A percentile compares a stretch with the other conserved stretches of the same genome.
Evolutionary conservation across 1,284 basidiomycete genomes (phyloP).

Genomic region (Paramarasmius palmivorus): DNA sequence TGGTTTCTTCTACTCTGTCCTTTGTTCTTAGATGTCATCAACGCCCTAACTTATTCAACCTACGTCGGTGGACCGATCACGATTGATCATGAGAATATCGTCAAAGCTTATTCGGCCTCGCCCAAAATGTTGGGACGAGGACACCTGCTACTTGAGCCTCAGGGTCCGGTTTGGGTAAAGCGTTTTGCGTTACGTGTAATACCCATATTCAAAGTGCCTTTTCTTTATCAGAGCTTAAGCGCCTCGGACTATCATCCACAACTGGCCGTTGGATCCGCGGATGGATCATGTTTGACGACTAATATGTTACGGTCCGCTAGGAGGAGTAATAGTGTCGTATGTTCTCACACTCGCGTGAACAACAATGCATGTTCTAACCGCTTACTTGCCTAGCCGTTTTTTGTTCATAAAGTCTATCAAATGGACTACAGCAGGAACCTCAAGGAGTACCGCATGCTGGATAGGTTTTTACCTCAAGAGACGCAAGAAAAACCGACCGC

Average conservation of each 20-base stretch:
- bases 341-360: too few species aligned
- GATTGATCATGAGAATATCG: slow-evolving; percentile 75
- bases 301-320: slow-evolving; percentile 70
- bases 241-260: slow-evolving; percentile 88
- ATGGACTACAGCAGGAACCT: slow-evolving; percentile 80
- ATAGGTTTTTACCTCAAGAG: slow-evolving; percentile 70
- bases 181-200: not conserved
- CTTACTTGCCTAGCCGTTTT: slow-evolving; percentile 58
- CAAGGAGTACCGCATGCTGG: slow-evolving; percentile 80
- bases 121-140: slow-evolving; percentile 76
- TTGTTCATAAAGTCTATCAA: slow-evolving; percentile 79
- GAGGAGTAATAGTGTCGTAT: slow-evolving; percentile 65
- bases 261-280: slow-evolving; percentile 76
- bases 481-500: slow-evolving; percentile 53
- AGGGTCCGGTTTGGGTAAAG: slow-evolving; percentile 80
- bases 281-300: slow-evolving; percentile 77
- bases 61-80: slow-evolving; percentile 69
- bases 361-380: not conserved
- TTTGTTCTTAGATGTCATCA: slow-evolving; percentile 66
- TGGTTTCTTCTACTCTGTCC: not conserved
- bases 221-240: slow-evolving; percentile 54
- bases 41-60: slow-evolving; percentile 61
- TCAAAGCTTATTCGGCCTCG: slow-evolving; percentile 71
- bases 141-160: slow-evolving; percentile 67
- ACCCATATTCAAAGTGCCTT: not conserved